Conservation (phyloP, 1,139 yeast species). For the Taphrina deformans region DNA sequence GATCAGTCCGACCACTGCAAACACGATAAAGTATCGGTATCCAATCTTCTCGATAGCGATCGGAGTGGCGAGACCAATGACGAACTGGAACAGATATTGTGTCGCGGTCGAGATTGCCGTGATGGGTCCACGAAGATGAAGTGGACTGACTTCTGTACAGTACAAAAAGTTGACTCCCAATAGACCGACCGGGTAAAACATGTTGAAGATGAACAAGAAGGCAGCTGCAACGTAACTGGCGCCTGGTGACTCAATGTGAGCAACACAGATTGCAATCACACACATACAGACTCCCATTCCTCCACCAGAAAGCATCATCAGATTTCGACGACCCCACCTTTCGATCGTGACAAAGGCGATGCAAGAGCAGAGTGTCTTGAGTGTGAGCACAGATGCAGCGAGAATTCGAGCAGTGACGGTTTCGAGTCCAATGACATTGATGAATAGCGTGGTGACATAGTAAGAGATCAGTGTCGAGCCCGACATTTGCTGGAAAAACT, state of each 20-base stretch:
- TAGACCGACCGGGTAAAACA: conserved; percentile 38
- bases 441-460: conserved; percentile 33
- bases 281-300: conserved; percentile 62
- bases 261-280: conserved; percentile 24
- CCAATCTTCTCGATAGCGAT: conserved; percentile 51
- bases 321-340: conserved; percentile 84
- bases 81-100: conserved; percentile 38
- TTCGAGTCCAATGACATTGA: conserved; percentile 88
- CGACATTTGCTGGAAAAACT: conserved; percentile 86
- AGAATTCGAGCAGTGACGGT: conserved; percentile 73
- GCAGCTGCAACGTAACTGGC: conserved; percentile 38
- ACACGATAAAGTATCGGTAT: conserved; percentile 52
- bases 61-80: conserved; percentile 51
- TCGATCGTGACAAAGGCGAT: conserved; percentile 94
- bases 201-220: conserved; percentile 37
- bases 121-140: conserved; percentile 38
- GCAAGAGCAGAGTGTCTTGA: conserved; percentile 71
- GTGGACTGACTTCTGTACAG: conserved; percentile 38
- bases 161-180: conserved; percentile 38
- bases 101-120: conserved; percentile 38
- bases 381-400: conserved; percentile 85
- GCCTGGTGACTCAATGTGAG: conserved; percentile 15
- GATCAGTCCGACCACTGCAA: conserved; percentile 48
- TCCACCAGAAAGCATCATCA: conserved; percentile 72
- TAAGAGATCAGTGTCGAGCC: conserved; percentile 71